Base-by-base conservation (phyloP, 768 basidiomycete genomes). In the Lyophyllum semitale region DNA sequence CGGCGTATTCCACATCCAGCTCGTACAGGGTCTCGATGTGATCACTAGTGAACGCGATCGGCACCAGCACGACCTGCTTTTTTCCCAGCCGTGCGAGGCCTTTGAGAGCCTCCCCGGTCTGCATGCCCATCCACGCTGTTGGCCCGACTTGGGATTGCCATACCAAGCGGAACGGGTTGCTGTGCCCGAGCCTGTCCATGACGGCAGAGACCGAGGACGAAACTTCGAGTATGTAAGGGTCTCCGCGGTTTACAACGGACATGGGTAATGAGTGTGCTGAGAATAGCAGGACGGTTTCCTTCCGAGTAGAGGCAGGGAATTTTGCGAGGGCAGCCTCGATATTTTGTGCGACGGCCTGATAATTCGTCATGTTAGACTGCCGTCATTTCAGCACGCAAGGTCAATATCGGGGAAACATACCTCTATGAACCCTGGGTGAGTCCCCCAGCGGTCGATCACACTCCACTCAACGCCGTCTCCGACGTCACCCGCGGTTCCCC, bases 121-220 rank as follows among this genome's bases (percentile, higher is more conserved):
- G 95, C 77, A 93, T 94, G 4, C 97, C 97, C 84, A 98, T 92
- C 97, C 97, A 98, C 18, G 95, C 91, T 33, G 88, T 89, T 3
- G 97, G 97, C 3, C 97, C 97, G 44, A 99, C 97, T 71, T 98
- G 90, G 6, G 89, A 92, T 76, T 99, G 97, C 97, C 97, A 99
- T 1, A 95, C 93, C 53, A 98, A 80, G 23, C 97, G 89, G 73
- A 89, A 97, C 3, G 96, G 91, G 69, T 92, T 92, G 40, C 83
- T 79, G 62, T 91, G 79, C 11, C 83, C 78, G 22, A 99, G 79
- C 45, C 90, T 82, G 59, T 87, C 79, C 95, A 99, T 98, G 54
- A 98, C 94, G 29, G 93, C 90, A 37, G 89, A 83, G 8, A 98
- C 97, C 13, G 95, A 88, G 15, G 95, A 91, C 17, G 95, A 92